phyloP scores from a whole-genome alignment of 2,329 filamentous ascomycete genomes.

The Hypoxylon sp. region DNA sequence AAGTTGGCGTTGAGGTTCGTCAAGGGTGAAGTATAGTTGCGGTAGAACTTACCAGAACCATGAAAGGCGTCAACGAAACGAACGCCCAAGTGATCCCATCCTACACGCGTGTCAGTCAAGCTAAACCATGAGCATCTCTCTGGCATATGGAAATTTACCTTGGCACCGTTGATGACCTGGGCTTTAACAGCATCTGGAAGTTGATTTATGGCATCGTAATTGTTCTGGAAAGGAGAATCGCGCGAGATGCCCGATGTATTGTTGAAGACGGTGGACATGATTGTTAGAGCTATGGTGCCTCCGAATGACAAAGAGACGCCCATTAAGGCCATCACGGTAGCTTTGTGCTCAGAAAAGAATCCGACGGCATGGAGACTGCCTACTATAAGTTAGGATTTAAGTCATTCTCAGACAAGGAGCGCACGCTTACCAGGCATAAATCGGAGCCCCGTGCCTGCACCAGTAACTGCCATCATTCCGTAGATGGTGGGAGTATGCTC shows the following conservation, averaged over 20 bases:
- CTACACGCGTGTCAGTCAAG: constrained; percentile 41
- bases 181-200: constrained; percentile 50
- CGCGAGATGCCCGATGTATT: constrained; percentile 59
- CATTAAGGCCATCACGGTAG: constrained; percentile 72
- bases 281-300: constrained; percentile 74
- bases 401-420: background rate
- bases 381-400: background rate
- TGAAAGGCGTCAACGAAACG: constrained; percentile 72
- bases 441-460: constrained; percentile 74
- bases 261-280: constrained; percentile 79
- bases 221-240: constrained; percentile 50
- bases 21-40: background rate
- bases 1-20: constrained; percentile 15
- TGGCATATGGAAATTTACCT: constrained; percentile 45
- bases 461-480: constrained; percentile 76
- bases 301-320: constrained; percentile 73
- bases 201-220: constrained; percentile 53
- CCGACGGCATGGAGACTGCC: constrained; percentile 74
- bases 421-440: constrained; percentile 67
- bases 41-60: constrained; percentile 59
- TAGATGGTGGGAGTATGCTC: constrained; percentile 68
- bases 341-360: constrained; percentile 70
- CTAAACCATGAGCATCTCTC: background rate
- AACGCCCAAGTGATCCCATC: constrained; percentile 77
- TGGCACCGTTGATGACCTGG: constrained; percentile 60